A percentile compares a stretch with the other conserved stretches of the same genome.
Conservation (phyloP, 2,329 filamentous ascomycete genomes). For the Talaromyces sp. region DNA sequence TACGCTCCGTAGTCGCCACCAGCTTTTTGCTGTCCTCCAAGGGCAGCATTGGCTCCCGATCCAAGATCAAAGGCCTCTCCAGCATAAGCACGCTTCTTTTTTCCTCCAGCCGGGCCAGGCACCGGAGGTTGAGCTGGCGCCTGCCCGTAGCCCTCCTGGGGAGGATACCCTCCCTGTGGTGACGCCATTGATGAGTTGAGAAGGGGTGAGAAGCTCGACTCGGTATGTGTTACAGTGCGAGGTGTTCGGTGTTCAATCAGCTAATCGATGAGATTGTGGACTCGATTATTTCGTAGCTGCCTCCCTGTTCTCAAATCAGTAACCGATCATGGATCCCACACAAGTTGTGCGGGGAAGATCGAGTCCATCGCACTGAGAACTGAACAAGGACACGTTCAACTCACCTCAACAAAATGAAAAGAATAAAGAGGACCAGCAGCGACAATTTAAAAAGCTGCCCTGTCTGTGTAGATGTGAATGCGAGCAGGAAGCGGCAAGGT, state of each 20-base stretch:
- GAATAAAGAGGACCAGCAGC: conserved; percentile 18
- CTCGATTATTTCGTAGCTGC: conserved; percentile 20
- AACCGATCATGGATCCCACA: conserved; percentile 19
- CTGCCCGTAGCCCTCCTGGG: conserved; percentile 50
- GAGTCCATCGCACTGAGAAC: conserved; percentile 20
- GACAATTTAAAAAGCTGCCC: conserved; percentile 19
- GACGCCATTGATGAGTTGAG: conserved; percentile 43
- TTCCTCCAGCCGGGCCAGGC: conserved; percentile 36
- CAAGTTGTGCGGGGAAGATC: conserved; percentile 19
- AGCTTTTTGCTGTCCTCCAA: conserved; percentile 48
- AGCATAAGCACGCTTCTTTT: conserved; percentile 91
- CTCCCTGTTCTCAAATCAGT: conserved; percentile 26
- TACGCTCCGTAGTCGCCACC: conserved; percentile 64
- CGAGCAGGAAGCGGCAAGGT: conserved; percentile 24
- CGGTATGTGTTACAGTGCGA: not conserved
- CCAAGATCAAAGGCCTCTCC: conserved; percentile 93
- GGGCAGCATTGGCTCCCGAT: conserved; percentile 74
- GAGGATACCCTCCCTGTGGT: conserved; percentile 52
- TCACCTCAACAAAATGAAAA: not conserved
- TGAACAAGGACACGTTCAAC: not conserved
- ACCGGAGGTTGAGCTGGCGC: conserved; percentile 35
- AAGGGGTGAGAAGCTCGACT: not conserved
- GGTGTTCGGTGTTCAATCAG: not conserved
- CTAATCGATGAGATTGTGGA: not conserved
- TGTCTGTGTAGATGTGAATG: conserved; percentile 21